phyloP scores from a whole-genome alignment of 768 basidiomycete genomes.

The Auriscalpium microsporum region DNA sequence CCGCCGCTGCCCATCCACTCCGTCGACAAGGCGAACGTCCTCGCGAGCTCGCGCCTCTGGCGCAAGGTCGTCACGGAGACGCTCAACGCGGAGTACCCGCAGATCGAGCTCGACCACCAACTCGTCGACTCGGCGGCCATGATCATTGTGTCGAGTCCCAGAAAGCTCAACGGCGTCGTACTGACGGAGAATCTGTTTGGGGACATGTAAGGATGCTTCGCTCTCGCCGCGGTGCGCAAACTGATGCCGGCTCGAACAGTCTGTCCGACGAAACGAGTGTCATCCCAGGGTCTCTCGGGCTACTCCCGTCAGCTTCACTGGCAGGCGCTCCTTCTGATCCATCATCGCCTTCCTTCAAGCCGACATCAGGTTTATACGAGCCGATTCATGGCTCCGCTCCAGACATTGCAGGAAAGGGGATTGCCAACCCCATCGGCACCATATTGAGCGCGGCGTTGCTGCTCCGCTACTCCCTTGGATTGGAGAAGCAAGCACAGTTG shows the following conservation, averaged over 20 bases:
- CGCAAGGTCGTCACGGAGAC: slow-evolving; percentile 86
- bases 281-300: slow-evolving; percentile 94
- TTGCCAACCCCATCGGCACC: slow-evolving; percentile 92
- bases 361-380: slow-evolving; percentile 87
- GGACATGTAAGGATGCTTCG: slow-evolving; percentile 67
- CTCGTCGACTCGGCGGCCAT: slow-evolving; percentile 96
- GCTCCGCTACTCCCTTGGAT: slow-evolving; percentile 87
- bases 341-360: slow-evolving; percentile 51
- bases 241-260: slow-evolving; percentile 31
- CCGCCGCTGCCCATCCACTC: slow-evolving; percentile 89
- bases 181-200: slow-evolving; percentile 95
- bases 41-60: slow-evolving; percentile 93
- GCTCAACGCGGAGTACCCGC: slow-evolving; percentile 77
- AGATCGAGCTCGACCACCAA: slow-evolving; percentile 80
- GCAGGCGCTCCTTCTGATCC: slow-evolving; percentile 73
- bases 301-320: slow-evolving; percentile 93
- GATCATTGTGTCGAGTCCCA: slow-evolving; percentile 85
- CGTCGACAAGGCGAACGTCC: slow-evolving; percentile 97
- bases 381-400: slow-evolving; percentile 95
- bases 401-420: slow-evolving; percentile 89
- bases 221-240: background rate
- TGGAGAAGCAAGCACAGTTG: slow-evolving; percentile 74
- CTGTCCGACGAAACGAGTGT: slow-evolving; percentile 95
- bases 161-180: slow-evolving; percentile 90
- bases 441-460: slow-evolving; percentile 93